A percentile compares a stretch with the other conserved stretches of the same genome.
Conservation (phyloP, 1,284 basidiomycete genomes). For the Anthracocystis walkeri region DNA sequence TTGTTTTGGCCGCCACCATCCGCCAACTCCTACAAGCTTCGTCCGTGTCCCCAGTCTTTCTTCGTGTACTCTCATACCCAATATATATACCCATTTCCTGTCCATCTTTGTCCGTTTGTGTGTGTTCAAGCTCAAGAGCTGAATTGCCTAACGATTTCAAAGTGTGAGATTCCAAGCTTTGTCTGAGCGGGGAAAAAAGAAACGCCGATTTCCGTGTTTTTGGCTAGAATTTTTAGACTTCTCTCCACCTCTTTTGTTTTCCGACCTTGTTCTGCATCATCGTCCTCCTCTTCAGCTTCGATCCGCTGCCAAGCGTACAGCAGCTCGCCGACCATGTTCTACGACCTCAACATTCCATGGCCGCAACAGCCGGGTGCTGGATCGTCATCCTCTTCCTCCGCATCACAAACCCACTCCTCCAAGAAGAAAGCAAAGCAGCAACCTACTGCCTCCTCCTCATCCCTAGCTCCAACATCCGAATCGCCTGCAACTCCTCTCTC, state of each 20-base stretch:
- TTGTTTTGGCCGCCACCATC: too few species aligned
- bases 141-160: not conserved
- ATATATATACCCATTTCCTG: not conserved
- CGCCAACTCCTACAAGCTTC: not conserved
- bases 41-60: not conserved
- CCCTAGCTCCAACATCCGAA: conserved; percentile 15
- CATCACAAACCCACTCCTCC: conserved; percentile 16
- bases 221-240: not conserved
- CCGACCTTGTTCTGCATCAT: not conserved
- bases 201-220: conserved; percentile 24
- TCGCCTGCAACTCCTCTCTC: conserved; percentile 18
- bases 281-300: not conserved
- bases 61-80: not conserved
- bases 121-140: not conserved
- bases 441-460: conserved; percentile 17
- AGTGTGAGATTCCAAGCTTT: not conserved
- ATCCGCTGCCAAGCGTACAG: not conserved
- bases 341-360: conserved; percentile 64
- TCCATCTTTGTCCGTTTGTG: not conserved
- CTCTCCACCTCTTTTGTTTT: conserved; percentile 3
- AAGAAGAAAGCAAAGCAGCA: conserved; percentile 52
- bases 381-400: conserved; percentile 6
- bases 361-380: conserved; percentile 27
- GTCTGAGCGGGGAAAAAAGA: not conserved
- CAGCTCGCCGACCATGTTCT: conserved; percentile 46